A percentile compares a stretch with the other conserved stretches of the same genome.
phyloP scores from a whole-genome alignment of 1,284 basidiomycete species.

The Cystobasidiaceae sp. region DNA sequence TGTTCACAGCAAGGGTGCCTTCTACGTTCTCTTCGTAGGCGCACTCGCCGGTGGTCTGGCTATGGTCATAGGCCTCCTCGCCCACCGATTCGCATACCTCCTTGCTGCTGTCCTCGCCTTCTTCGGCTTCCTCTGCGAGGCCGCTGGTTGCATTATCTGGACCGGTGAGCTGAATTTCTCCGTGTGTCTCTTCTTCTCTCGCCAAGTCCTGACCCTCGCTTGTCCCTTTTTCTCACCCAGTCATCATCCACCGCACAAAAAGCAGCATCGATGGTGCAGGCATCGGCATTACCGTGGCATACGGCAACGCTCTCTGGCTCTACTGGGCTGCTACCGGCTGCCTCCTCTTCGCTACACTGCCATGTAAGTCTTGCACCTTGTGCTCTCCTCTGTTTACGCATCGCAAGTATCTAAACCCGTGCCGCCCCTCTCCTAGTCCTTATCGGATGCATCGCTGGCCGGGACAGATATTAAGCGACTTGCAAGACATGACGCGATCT shows the following conservation, averaged over 20 bases:
- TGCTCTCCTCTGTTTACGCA: background rate
- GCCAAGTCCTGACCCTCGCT: background rate
- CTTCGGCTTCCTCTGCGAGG: constrained; percentile 35
- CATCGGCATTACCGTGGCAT: constrained; percentile 36
- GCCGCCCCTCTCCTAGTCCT: constrained; percentile 10
- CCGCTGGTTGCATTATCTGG: constrained; percentile 37
- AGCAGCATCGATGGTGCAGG: constrained; percentile 17
- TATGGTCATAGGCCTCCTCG: constrained; percentile 36
- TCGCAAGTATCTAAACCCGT: background rate
- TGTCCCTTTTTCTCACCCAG: background rate
- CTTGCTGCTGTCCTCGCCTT: constrained; percentile 31
- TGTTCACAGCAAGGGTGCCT: constrained; percentile 27
- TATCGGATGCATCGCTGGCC: constrained; percentile 25
- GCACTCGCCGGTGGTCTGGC: constrained; percentile 33
- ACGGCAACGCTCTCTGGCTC: constrained; percentile 38
- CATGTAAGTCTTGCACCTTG: constrained; percentile 12
- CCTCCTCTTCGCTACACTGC: constrained; percentile 33
- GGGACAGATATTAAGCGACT: constrained; percentile 20
- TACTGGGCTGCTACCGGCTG: constrained; percentile 37
- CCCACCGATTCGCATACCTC: constrained; percentile 37
- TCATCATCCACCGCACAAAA: constrained; percentile 5
- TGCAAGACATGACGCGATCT: too few species aligned
- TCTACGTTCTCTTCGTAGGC: constrained; percentile 35
- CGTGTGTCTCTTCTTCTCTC: too few species aligned
- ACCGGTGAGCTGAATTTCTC: constrained; percentile 34